Base-by-base conservation (phyloP, 768 basidiomycete species). In the Daedaleopsis nitida region DNA sequence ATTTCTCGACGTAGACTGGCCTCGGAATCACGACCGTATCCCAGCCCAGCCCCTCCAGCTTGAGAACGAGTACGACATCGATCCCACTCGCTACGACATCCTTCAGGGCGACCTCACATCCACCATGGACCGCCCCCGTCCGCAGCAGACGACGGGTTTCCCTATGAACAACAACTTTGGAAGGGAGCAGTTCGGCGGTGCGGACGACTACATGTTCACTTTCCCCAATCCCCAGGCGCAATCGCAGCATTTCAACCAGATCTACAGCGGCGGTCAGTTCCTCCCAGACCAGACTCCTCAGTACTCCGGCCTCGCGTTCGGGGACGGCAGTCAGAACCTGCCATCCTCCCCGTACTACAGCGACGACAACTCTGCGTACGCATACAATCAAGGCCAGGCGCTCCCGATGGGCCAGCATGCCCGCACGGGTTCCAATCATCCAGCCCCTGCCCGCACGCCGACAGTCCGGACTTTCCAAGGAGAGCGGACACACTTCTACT, bases 11-110 rank as follows among this genome's bases (percentile, higher is more conserved):
- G 54, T 64, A 6, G 62, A 64, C 55, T 64, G 62, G 62, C 62
- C 62, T 0, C 50, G 19, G 23, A 27, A 13, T 17, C 62, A 64
- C 51, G 58, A 57, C 23, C 43, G n/a, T 12, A 16, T 42, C 17
- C 59, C 55, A 9, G 16, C 55, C 4, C 66, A 62, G 12, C 34
- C 63, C 3, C 55, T 65, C 11, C 60, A 64, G 58, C 66, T 67
- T 38, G 66, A 67, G 56, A 59, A 58, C 50, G 66, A 67, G 59
- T 67, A 64, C 63, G 66, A 67, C 55, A 56, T 67, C n/a, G 66
- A 67, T 17, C 66, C 66, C 5, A 44, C 63, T 21, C 66, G 64
- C 51, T 67, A 57, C 50, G 54, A 64, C 44, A 55, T 65, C 43
- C 56, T 67, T 9, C 66, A 67, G 58, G 48, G 23, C 32, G 65